These are phyloP conservation scores for Globisporangium paroecandrum DNA, from an alignment of 352 stramenopile species.

Conservation along the genomic window DNA sequence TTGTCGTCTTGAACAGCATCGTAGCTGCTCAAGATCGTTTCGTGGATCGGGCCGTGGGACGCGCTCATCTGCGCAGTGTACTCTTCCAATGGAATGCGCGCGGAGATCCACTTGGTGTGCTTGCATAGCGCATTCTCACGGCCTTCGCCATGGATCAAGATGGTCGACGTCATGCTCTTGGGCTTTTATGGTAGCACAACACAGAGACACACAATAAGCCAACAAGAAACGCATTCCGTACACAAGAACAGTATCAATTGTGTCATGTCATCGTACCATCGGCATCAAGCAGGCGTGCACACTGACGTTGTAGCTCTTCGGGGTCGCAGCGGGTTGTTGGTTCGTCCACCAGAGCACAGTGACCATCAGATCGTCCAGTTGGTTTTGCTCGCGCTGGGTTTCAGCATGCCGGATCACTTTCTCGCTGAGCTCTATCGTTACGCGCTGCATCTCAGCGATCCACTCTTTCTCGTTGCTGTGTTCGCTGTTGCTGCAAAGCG, in stretches of 20 bases:
- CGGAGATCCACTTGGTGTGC: constrained; percentile 66
- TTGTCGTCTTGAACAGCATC: constrained; percentile 18
- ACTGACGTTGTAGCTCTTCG: constrained; percentile 27
- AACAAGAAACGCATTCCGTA: too few species aligned
- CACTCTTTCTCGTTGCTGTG: background rate
- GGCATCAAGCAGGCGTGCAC: constrained; percentile 62
- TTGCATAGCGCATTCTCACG: constrained; percentile 54
- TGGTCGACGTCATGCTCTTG: constrained; percentile 31
- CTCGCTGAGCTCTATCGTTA: constrained; percentile 16
- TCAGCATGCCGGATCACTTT: constrained; percentile 11
- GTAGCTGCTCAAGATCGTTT: constrained; percentile 47
- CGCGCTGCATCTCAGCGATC: constrained; percentile 8
- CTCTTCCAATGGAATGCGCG: constrained; percentile 48
- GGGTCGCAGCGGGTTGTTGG: background rate
- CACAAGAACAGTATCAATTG: too few species aligned
- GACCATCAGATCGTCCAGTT: constrained; percentile 47
- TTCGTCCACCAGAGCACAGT: constrained; percentile 56
- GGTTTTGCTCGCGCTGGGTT: background rate
- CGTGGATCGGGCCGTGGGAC: constrained; percentile 33
- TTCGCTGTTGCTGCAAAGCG: background rate
- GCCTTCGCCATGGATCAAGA: constrained; percentile 48
- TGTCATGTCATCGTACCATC: constrained; percentile 11
- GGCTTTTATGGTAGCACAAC: constrained; percentile 10
- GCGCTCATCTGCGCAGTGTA: constrained; percentile 24
- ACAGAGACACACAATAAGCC: too few species aligned